These are phyloP conservation scores for Mytilinidion resinicola DNA, from an alignment of 495 filamentous ascomycete genomes.

Conservation along the genomic window DNA sequence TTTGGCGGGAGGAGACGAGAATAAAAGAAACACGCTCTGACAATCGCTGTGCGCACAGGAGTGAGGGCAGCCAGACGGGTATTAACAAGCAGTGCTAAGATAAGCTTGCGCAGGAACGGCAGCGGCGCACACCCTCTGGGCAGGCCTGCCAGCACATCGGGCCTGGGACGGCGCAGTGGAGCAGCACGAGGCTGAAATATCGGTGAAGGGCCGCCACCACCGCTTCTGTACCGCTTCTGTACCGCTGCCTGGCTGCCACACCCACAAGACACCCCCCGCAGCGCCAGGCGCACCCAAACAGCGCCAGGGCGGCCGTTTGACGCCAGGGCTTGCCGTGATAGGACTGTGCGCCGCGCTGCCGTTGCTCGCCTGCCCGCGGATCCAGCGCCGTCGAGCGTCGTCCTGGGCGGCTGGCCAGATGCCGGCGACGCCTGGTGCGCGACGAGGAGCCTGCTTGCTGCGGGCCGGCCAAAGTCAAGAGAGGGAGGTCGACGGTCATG, in stretches of 20 bases:
- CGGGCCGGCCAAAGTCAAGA: too few relatives aligned
- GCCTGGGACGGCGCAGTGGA: neutral
- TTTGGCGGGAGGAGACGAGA: neutral
- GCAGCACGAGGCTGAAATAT: slow-evolving; percentile 26
- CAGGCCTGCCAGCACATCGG: too few relatives aligned
- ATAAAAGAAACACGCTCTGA: neutral
- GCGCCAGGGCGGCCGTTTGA: too few relatives aligned
- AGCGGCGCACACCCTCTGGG: too few relatives aligned
- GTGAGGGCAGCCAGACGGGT: neutral
- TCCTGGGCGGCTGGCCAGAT: too few relatives aligned
- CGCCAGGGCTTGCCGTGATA: neutral
- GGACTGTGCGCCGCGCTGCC: neutral
- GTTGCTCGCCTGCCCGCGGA: slow-evolving; percentile 7
- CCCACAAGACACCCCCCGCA: too few relatives aligned
- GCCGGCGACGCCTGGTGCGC: too few relatives aligned
- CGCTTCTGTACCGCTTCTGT: too few relatives aligned
- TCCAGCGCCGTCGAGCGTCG: slow-evolving; percentile 6
- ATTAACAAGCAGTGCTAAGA: neutral
- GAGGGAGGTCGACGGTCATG: too few relatives aligned
- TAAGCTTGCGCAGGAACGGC: slow-evolving; percentile 3
- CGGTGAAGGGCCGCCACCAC: slow-evolving; percentile 19
- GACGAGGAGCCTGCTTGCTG: too few relatives aligned
- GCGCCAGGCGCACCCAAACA: too few relatives aligned
- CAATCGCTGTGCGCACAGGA: neutral
- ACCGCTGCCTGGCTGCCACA: too few relatives aligned